Evolutionary conservation across 2,329 filamentous ascomycete genomes (phyloP).

Genomic region (Capronia coronata): DNA sequence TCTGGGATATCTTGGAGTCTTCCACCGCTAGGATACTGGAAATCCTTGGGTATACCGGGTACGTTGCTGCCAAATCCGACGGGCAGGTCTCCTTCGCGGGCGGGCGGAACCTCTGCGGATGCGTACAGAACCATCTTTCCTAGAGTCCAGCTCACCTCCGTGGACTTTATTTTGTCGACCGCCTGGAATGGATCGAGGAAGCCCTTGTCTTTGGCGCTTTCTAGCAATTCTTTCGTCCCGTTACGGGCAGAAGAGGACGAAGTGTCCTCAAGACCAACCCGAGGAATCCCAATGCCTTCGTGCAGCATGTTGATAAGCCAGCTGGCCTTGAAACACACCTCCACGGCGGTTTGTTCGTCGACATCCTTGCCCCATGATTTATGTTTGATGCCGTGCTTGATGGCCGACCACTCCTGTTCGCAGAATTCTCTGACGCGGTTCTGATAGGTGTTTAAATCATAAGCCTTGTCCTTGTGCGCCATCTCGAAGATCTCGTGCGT

Average conservation of each 20-base stretch:
- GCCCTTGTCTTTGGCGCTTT: conserved; percentile 64
- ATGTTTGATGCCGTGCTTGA: conserved; percentile 58
- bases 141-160: conserved; percentile 94
- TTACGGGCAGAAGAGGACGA: conserved; percentile 51
- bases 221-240: conserved; percentile 62
- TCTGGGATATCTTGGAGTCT: conserved; percentile 29
- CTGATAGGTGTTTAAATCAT: conserved; percentile 87
- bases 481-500: conserved; percentile 87
- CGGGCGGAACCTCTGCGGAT: conserved; percentile 70
- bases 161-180: conserved; percentile 81
- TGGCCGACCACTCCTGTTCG: conserved; percentile 70
- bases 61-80: conserved; percentile 91
- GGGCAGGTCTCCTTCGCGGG: conserved; percentile 54
- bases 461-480: conserved; percentile 68
- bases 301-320: conserved; percentile 97
- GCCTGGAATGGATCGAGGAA: conserved; percentile 84
- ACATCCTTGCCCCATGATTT: conserved; percentile 71
- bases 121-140: conserved; percentile 96
- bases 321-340: conserved; percentile 95
- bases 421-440: conserved; percentile 79
- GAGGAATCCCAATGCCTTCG: conserved; percentile 88
- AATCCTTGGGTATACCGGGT: conserved; percentile 63
- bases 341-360: conserved; percentile 64
- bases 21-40: conserved; percentile 61
- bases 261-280: conserved; percentile 67